Percentiles rank a stretch among this genome's conserved stretches.
These are phyloP conservation scores for Aspergillus nanangensis DNA, from an alignment of 495 filamentous ascomycete genomes.

Conservation along the genomic window DNA sequence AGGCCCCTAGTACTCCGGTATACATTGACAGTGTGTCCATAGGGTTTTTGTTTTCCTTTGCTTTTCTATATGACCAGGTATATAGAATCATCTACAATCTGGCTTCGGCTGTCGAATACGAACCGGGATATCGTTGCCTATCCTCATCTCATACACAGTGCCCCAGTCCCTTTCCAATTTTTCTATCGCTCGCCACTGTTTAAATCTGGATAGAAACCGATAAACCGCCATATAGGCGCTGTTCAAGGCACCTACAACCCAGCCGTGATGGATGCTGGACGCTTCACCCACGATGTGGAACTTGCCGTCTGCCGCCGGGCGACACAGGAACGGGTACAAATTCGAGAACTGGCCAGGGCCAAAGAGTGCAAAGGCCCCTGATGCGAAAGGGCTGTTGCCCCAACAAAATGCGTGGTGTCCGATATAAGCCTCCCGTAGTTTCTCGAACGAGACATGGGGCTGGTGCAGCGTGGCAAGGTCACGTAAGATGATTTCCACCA, in stretches of 20 bases:
- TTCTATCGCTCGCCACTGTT: too few relatives aligned
- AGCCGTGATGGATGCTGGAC: constrained; percentile 36
- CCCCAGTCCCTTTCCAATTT: too few relatives aligned
- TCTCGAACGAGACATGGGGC: constrained; percentile 1
- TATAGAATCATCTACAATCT: too few relatives aligned
- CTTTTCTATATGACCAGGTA: too few relatives aligned
- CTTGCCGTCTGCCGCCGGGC: constrained; percentile 18
- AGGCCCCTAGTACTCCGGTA: too few relatives aligned
- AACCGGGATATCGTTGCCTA: too few relatives aligned
- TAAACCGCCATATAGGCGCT: constrained; percentile 7
- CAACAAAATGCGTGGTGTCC: constrained; percentile 32
- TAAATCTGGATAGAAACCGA: too few relatives aligned
- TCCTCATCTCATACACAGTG: too few relatives aligned
- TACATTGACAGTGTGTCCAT: too few relatives aligned
- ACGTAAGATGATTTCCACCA: constrained; percentile 18
- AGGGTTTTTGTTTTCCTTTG: too few relatives aligned
- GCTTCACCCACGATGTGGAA: constrained; percentile 38
- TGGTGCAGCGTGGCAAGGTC: constrained; percentile 15
- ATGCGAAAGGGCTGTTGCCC: constrained; percentile 29
- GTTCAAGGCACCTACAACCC: constrained; percentile 35
- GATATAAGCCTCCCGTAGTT: constrained; percentile 10
- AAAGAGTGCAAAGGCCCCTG: constrained; percentile 43
- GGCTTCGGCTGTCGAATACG: too few relatives aligned
- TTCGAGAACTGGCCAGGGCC: constrained; percentile 37
- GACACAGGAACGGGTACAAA: constrained; percentile 22